Base-by-base conservation (phyloP, 805 yeast genomes). In the Lachancea mirantina region DNA sequence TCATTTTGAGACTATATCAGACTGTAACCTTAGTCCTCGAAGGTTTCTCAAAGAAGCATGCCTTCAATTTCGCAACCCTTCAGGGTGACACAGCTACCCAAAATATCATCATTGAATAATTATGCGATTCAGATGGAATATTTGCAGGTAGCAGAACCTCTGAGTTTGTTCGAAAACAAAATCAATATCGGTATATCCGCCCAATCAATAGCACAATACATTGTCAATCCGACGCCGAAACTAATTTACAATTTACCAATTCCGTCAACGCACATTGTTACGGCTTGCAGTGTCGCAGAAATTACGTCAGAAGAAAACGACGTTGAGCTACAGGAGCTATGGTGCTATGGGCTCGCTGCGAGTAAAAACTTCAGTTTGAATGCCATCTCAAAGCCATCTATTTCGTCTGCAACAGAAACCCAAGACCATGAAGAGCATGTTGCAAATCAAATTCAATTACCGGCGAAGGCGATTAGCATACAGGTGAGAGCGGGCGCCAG, bases 221-320 rank as follows among this genome's bases (percentile, higher is more conserved):
- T 57, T 7, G 45, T 57, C 10, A 57, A 58, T 34, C 63, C 63
- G 19, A 54, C 62, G 2, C 63, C 63, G 13, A 58, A 50, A 30
- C 37, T 56, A n/a, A 42, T 52, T 3, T 48, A 46, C 20, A 54
- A 51, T 32, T 36, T 47, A 14, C 48, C 63, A 10, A 54, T 58
- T 13, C 59, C 62, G 17, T 53, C 62, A 4, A 57, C 59, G 3
- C 50, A 48, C 23, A 41, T 46, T 23, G 52, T 58, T 10, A 52
- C 57, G n/a, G 55, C 61, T 2, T 57, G 56, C 24, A 47, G 50
- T 31, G 50, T 45, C 8, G 39, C 41, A 6, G 42, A 42, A 19
- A 30, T 26, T 8, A 34, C 41, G 13, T 29, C 34, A 5, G 28
- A 13, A 15, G 32, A 13, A 19, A 35, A 40, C 20, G 28, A 32